Base-by-base conservation (phyloP, 345 rosid genomes). In the Mangifera indica region DNA sequence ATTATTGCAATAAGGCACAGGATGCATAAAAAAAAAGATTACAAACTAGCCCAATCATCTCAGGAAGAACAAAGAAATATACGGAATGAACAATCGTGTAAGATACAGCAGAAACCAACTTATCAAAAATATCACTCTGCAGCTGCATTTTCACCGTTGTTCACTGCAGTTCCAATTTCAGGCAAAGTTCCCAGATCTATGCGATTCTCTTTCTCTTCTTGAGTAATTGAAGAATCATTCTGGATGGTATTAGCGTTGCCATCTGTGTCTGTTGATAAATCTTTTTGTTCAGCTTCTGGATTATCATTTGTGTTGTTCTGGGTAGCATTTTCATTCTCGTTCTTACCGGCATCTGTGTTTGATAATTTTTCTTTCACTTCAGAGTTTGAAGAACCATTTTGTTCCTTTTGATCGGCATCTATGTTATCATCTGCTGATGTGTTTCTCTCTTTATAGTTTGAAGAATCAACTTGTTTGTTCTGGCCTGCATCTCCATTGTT, bases 171-270 rank as follows among this genome's bases (percentile, higher is more conserved):
- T 78, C 71, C 75, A 2, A 84, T 72, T 13, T 84, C 80, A 0
- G 91, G 84, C 81, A 85, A 84, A 32, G 90, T 87, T 74, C 75
- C 84, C 62, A 83, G 53, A 72, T 85, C 91, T 1, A 81, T 84
- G 42, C 65, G 83, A 66, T 70, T 84, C 34, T 86, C 91, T 68
- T 83, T 87, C 63, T 69, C 88, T 71, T 83, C 92, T 67, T 79
- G 77, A 58, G 79, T 65, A 55, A 85, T 54, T 4, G 77, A 75
- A 57, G 85, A 49, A 63, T 86, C 84, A 24, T 63, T 79, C 65
- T 87, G 81, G 44, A 45, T 70, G 26, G 22, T 72, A 63, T 74
- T 77, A 22, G 78, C 78, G 22, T 69, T 75, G 22, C 60, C 60
- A 52, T 58, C 75, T 29, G 51, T 65, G 63, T 62, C 74, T 70